phyloP scores from a whole-genome alignment of 371 early-diverging fungal species.

The Blakeslea trispora region DNA sequence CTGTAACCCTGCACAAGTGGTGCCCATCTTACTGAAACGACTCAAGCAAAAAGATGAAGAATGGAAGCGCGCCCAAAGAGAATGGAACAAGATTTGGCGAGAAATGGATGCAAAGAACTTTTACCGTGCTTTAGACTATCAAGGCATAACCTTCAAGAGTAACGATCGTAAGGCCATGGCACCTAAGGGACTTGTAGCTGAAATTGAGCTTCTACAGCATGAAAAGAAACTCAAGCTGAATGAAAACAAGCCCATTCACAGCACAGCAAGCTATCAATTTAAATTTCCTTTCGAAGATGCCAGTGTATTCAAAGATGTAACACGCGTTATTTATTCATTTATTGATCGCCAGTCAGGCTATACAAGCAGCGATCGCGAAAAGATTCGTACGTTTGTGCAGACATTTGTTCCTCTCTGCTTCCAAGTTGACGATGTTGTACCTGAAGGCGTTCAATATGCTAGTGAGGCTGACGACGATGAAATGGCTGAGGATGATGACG shows the following conservation, averaged over 20 bases:
- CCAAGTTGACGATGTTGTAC: slow-evolving; percentile 51
- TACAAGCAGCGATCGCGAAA: slow-evolving; percentile 64
- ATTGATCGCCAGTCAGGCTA: slow-evolving; percentile 58
- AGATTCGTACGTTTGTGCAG: slow-evolving; percentile 74
- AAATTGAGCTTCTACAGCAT: slow-evolving; percentile 78
- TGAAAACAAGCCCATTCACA: slow-evolving; percentile 6
- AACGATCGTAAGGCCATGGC: slow-evolving; percentile 86
- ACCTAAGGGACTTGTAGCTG: slow-evolving; percentile 75
- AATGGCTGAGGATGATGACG: slow-evolving; percentile 40
- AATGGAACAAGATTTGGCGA: slow-evolving; percentile 96
- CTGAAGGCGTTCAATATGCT: slow-evolving; percentile 34
- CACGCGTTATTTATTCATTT: slow-evolving; percentile 58
- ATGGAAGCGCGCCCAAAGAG: slow-evolving; percentile 76
- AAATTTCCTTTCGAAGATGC: slow-evolving; percentile 62
- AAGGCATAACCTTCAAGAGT: slow-evolving; percentile 86
- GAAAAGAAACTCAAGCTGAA: slow-evolving; percentile 20
- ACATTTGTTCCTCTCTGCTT: slow-evolving; percentile 77
- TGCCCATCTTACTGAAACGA: slow-evolving; percentile 93
- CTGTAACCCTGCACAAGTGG: slow-evolving; percentile 85
- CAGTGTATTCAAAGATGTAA: slow-evolving; percentile 65
- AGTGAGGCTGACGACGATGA: slow-evolving; percentile 45
- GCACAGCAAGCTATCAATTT: slow-evolving; percentile 64
- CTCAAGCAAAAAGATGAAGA: slow-evolving; percentile 96
- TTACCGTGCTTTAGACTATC: slow-evolving; percentile 96
- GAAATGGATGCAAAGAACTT: slow-evolving; percentile 93